Evolutionary conservation across 177 flowering plant species (phyloP).

Genomic region (Vitis hybrid): DNA sequence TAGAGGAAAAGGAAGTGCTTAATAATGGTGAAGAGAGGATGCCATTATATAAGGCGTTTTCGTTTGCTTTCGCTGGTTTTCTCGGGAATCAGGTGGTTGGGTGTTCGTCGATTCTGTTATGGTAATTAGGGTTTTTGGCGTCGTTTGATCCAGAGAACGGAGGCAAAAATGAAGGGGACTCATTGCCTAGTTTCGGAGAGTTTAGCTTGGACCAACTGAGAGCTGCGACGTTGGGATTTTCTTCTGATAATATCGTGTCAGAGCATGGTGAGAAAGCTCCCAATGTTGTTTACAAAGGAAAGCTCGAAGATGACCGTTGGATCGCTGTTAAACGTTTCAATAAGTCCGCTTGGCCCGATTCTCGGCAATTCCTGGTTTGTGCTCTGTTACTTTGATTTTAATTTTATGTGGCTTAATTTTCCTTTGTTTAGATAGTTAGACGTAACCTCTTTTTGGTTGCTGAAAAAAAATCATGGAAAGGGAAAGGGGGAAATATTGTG

Average conservation of each 20-base stretch:
- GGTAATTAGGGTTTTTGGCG: constrained; percentile 1
- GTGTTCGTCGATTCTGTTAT: too few species aligned
- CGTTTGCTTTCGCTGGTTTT: background rate
- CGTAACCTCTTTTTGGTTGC: background rate
- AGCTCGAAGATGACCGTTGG: constrained; percentile 42
- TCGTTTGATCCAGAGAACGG: constrained; percentile 34
- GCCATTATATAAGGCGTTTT: too few species aligned
- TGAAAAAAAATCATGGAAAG: too few species aligned
- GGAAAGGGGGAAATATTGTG: too few species aligned
- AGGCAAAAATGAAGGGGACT: constrained; percentile 22
- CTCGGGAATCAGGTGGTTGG: too few species aligned
- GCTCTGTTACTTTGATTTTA: background rate
- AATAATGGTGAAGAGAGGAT: too few species aligned
- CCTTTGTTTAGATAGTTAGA: background rate
- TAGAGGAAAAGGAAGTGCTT: too few species aligned
- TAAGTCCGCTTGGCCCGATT: constrained; percentile 72
- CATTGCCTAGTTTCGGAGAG: constrained; percentile 45
- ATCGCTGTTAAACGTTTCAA: constrained; percentile 68
- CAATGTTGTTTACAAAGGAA: constrained; percentile 63
- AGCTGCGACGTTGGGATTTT: constrained; percentile 50
- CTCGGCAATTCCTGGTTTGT: constrained; percentile 56
- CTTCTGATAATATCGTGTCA: constrained; percentile 58
- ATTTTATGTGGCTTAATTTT: background rate
- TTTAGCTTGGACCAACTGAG: constrained; percentile 47
- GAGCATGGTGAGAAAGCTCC: constrained; percentile 82